Percentiles rank a stretch among this genome's conserved stretches.
These are phyloP conservation scores for Datura wrightii DNA, from an alignment of 257 asterid species.

Conservation along the genomic window DNA sequence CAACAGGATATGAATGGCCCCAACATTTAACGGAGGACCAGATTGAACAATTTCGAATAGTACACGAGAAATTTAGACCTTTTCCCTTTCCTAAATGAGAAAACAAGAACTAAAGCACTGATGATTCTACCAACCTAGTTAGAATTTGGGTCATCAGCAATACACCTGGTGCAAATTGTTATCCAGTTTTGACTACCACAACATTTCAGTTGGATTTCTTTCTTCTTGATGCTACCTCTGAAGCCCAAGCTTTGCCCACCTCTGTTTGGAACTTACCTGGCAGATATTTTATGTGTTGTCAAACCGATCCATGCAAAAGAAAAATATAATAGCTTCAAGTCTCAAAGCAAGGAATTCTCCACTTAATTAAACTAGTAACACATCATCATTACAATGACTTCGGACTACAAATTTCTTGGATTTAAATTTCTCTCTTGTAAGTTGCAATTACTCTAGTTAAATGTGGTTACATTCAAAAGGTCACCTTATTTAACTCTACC, in stretches of 20 bases:
- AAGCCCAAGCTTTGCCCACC: conserved; percentile 93
- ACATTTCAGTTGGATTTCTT: conserved; percentile 33
- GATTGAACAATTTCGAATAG: background rate
- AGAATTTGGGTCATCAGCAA: conserved; percentile 10
- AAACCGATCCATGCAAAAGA: background rate
- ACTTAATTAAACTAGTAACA: background rate
- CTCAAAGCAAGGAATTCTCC: too few species aligned
- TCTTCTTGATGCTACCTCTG: conserved; percentile 78
- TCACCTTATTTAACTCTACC: background rate
- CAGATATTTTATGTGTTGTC: conserved; percentile 17
- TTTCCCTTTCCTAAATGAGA: conserved; percentile 13
- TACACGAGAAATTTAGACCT: background rate
- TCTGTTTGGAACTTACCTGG: conserved; percentile 95
- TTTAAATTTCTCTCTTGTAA: background rate
- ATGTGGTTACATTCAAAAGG: background rate
- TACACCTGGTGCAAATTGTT: background rate
- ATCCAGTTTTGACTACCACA: background rate
- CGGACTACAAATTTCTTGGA: background rate
- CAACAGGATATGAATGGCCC: background rate
- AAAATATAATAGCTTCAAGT: too few species aligned
- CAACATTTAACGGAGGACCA: background rate
- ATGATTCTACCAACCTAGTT: conserved; percentile 1
- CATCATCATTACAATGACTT: background rate
- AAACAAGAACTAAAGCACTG: background rate
- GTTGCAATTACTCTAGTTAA: background rate